Evolutionary conservation across 306 rosid species (phyloP), one percentile per base, ranked within the genome.

Genomic region (Begonia masoniana): DNA sequence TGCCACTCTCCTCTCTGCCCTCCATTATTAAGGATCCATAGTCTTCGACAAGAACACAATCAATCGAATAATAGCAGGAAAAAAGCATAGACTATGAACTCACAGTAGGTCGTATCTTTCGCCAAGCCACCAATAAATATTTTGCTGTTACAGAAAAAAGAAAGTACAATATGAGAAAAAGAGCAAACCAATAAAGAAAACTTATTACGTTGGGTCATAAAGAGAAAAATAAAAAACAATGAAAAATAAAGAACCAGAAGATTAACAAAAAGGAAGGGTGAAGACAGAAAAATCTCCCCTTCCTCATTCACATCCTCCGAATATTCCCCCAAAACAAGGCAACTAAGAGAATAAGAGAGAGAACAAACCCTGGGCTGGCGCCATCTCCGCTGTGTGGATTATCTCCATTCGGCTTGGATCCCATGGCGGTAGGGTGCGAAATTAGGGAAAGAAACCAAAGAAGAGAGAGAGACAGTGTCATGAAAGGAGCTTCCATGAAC

Each of bases 51-150:
- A 21, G 24, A 21, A 21, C 24, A 21, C 39, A n/a, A 26, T 4
- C 10, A 36, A 7, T 35, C 10, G 10, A 12, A 41, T 8, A 16
- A 23, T 12, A 46, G 43, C 19, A 17, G 19, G 1, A 17, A 4
- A 14, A 23, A 17, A 67, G 52, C 53, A 8, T n/a, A 57, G 35
- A n/a, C 54, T n/a, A 56, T 23, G 47, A 65, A 58, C 86, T 75
- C 74, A 88, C 97, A 93, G 57, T 82, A 63, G 31, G 95, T 88
- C 19, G 97, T 88, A 74, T 82, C 94, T 74, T 95, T 79, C 47
- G 97, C 91, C 80, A 89, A 80, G 71, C 97, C 97, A 50, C 95
- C 97, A 70, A 89, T 83, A 59, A 89, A 89, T 47, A 89, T 89
- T 74, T 89, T 89, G 76, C 95, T 89, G 88, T 94, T 81, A 76